Percentiles rank a stretch among this genome's conserved stretches.
Evolutionary conservation across 495 filamentous ascomycete species (phyloP).

Genomic region (Saxophila tyrrhenica): DNA sequence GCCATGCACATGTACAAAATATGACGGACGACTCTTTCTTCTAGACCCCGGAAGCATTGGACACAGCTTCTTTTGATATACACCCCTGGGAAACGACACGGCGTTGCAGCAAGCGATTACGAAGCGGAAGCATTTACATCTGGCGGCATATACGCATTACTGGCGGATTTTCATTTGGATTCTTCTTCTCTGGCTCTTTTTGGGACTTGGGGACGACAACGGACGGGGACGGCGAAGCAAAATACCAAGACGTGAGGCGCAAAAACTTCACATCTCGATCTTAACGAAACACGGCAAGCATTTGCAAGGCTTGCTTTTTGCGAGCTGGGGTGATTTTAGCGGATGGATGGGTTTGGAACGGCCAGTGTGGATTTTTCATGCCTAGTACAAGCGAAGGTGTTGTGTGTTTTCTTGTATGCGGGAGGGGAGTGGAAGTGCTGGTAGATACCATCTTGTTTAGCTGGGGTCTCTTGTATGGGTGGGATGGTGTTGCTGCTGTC

Average conservation of each 20-base stretch:
- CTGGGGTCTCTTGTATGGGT: background rate
- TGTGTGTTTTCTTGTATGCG: background rate
- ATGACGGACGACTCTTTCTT: background rate
- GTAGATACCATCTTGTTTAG: background rate
- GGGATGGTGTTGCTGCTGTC: background rate
- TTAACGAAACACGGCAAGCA: background rate
- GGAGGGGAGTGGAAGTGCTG: background rate
- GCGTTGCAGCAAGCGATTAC: constrained; percentile 2
- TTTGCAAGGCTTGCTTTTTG: too few relatives aligned
- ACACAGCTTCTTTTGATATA: background rate
- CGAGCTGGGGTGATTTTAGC: background rate
- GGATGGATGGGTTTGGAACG: background rate
- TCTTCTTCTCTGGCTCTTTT: background rate
- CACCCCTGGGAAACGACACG: background rate
- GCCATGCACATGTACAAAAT: constrained; percentile 1
- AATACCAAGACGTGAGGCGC: background rate
- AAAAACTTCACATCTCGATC: background rate
- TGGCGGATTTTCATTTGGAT: background rate
- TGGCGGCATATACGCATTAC: background rate
- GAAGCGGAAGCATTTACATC: constrained; percentile 1
- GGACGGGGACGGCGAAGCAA: background rate
- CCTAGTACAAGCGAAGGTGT: background rate
- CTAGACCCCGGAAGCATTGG: background rate
- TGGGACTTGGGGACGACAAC: too few relatives aligned
- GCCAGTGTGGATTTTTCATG: background rate